Base-by-base conservation (phyloP, 371 early-diverging fungal genomes). In the Scutellospora calospora region DNA sequence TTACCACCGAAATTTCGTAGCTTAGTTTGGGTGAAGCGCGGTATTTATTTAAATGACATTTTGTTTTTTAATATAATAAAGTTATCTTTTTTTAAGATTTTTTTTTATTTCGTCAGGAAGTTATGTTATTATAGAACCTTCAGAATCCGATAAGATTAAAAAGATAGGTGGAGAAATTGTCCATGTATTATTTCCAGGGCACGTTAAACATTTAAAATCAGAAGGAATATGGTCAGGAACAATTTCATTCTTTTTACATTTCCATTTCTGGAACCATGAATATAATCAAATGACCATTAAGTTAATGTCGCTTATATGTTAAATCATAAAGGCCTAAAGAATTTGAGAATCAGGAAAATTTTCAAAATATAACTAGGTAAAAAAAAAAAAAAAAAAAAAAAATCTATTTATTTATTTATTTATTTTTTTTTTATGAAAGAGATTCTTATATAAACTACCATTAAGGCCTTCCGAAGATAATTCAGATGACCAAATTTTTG, bases 1-100 rank as follows among this genome's bases (percentile, higher is more conserved):
- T 84, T 96, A 74, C 96, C 95, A 27, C 90, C 94, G 27, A 90
- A 88, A 79, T 96, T 93, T 87, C 91, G 94, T 79, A 94, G 92
- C 80, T 83, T 93, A 5, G 90, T 96, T 73, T 96, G 96, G 95
- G 92, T 96, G 41, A 95, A 95, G 83, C 86, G 95, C 85, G 95
- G 95, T 88, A 84, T 72, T 52, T 5, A 69, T 25, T 57, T 11
- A n/a, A 57, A 16, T 57, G 5, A 5, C 57, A n/a, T 22, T 35
- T 31, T 3, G 12, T 4, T 1, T 33, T 25, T 12, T 68, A 27
- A 63, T 63, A 33, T 63, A 27, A 27, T 20, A 33, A 57, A 22
- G 2, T 6, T n/a, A 57, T 22, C 22, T 63, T 31, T 16, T 31
- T 63, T 3, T 60, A n/a, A 27, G 9, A 31, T 2, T 11, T 63